Conservation (phyloP, 2,329 filamentous ascomycete species). For the Ophioceras dolichostomum region DNA sequence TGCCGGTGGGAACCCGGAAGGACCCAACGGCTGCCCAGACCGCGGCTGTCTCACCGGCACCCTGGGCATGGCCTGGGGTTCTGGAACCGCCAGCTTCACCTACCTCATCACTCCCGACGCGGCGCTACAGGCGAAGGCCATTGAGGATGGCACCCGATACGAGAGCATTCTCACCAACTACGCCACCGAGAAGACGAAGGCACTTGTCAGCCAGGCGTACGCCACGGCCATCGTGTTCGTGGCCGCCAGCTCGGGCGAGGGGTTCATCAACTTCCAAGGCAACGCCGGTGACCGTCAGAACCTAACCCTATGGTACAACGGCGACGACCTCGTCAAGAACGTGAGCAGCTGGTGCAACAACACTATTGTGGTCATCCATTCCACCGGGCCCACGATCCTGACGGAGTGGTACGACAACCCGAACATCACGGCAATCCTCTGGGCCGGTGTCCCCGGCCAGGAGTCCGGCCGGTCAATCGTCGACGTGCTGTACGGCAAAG, state of each 20-base stretch:
- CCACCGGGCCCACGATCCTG: conserved; percentile 66
- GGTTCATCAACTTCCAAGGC: conserved; percentile 63
- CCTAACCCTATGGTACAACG: conserved; percentile 76
- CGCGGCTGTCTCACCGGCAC: conserved; percentile 48
- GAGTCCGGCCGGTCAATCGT: conserved; percentile 70
- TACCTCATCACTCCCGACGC: conserved; percentile 66
- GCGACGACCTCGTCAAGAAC: conserved; percentile 69
- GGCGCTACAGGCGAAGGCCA: conserved; percentile 52
- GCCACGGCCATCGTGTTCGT: conserved; percentile 77
- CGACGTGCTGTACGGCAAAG: conserved; percentile 72
- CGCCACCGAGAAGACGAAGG: conserved; percentile 46
- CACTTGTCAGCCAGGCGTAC: conserved; percentile 47
- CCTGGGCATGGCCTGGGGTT: conserved; percentile 70
- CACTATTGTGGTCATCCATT: conserved; percentile 87
- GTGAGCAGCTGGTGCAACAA: conserved; percentile 71
- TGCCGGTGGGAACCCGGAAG: conserved; percentile 59
- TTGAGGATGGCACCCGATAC: conserved; percentile 43
- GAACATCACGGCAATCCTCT: conserved; percentile 76
- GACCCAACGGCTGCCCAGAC: conserved; percentile 69
- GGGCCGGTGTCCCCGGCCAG: conserved; percentile 72
- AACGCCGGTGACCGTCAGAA: conserved; percentile 89
- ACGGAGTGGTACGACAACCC: conserved; percentile 61
- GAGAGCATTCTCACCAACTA: conserved; percentile 59
- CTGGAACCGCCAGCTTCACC: conserved; percentile 60
- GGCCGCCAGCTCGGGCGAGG: conserved; percentile 78